Percentiles rank a stretch among this genome's conserved stretches.
Conservation (phyloP, 2,329 filamentous ascomycete genomes). For the Microascus cirrosus region DNA sequence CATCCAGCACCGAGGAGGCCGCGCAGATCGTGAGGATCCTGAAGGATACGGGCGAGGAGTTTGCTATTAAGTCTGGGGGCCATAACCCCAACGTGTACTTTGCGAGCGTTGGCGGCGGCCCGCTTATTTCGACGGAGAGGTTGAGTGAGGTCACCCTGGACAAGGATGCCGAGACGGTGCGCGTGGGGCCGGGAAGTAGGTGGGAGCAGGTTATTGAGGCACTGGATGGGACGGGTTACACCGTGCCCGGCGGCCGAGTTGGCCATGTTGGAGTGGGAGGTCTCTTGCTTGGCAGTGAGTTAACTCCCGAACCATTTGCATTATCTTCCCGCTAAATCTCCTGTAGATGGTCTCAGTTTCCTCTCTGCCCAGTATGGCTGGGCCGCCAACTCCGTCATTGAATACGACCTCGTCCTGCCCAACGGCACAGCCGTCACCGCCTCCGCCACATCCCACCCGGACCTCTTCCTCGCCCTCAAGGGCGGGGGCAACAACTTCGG, state of each 20-base stretch:
- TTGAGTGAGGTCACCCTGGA: constrained; percentile 28
- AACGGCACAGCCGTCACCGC: constrained; percentile 35
- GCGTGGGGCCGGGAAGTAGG: constrained; percentile 32
- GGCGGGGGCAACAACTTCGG: constrained; percentile 49
- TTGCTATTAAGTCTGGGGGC: constrained; percentile 45
- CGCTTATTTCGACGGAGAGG: constrained; percentile 35
- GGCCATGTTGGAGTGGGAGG: constrained; percentile 35
- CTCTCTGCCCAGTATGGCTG: constrained; percentile 39
- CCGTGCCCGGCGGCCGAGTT: constrained; percentile 31
- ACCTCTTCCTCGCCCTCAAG: constrained; percentile 40
- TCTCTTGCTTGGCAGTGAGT: constrained; percentile 41
- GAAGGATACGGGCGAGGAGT: constrained; percentile 30
- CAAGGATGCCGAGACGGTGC: constrained; percentile 21
- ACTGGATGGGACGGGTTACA: constrained; percentile 28
- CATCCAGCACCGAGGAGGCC: constrained; percentile 37
- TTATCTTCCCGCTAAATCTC: background rate
- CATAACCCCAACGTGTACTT: constrained; percentile 44
- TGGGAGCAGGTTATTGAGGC: constrained; percentile 27
- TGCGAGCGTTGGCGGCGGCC: constrained; percentile 35
- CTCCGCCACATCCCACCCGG: constrained; percentile 25
- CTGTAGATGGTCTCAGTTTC: constrained; percentile 34
- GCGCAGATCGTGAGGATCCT: constrained; percentile 39
- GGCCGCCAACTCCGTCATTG: constrained; percentile 34
- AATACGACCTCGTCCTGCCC: constrained; percentile 40
- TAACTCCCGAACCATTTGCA: constrained; percentile 7